Evolutionary conservation across 78 protist genomes (phyloP), one percentile per base, ranked within the genome.

Genomic region (Dictyostelium firmibasis): DNA sequence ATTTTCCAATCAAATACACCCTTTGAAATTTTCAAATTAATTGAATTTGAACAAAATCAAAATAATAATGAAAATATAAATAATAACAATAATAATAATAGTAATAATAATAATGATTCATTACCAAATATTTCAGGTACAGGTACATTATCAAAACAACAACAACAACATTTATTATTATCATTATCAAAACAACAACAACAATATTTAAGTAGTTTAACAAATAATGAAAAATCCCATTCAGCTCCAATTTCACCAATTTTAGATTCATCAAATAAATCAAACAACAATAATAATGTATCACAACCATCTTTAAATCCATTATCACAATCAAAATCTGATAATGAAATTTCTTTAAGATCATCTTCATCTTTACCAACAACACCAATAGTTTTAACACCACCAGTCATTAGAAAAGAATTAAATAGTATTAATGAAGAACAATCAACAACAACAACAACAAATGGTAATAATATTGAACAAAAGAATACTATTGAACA

Each of bases 211-310:
- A 57, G 67, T 57, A 57, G 67, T 57, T 6, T 20, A 13, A 20
- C 43, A 5, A 10, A 76, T 43, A 81, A 31, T 53, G 23, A 44
- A 50, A 9, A 53, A 35, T 70, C 93, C 16, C 23, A 16, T 20
- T 88, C 93, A 60, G 93, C 93, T 18, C 93, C 93, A 78, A 88
- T 88, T 20, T 78, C 93, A 44, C 93, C 93, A 53, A 9, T 88
- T n/a, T 35, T 38, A 7, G 50, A 67, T 67, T 35, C 81, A 13
- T 20, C 43, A 13, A n/a, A 74, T 27, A 20, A 10, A 27, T 35
- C 23, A 14, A 43, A 41, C 11, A 38, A 36, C 36, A 38, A 20
- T 38, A 76, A 76, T 8, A 70, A 70, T 70, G 38, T 70, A 31
- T 25, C 41, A 27, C 50, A 72, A 31, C 72, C 20, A 62, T 7